Evolutionary conservation across 805 yeast species (phyloP), one percentile per base, ranked within the genome.

Genomic region (Millerago galiae): DNA sequence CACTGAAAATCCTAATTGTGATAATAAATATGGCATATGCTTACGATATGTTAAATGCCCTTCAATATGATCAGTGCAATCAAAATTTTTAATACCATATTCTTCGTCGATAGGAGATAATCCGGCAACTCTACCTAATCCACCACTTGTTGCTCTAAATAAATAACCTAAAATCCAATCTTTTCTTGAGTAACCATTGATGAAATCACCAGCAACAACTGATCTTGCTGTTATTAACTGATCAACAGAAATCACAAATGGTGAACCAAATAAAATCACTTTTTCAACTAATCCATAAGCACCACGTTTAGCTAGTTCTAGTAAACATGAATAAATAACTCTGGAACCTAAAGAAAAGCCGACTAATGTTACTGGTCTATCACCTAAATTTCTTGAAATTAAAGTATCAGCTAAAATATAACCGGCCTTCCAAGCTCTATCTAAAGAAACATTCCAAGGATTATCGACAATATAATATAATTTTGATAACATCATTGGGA

Each of bases 41-140:
- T 83, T 83, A 66, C 99, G 83, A 64, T 93, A 93, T n/a, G 84
- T 88, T 96, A 93, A 87, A 66, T 93, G 99, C 1, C 99, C 99
- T 46, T 84, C 89, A 4, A 91, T 96, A 41, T 71, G 54, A 15
- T 81, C 88, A 0, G 98, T 85, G 55, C 95, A 87, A 57, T 93
- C 95, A 48, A 83, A 72, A 61, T 91, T 91, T 50, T 89, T 95
- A 26, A 93, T 70, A 0, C 82, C 85, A 18, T 74, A 70, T 16
- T 77, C 65, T 37, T 63, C 68, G 41, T 77, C 81, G 30, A 91
- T 74, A 5, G 90, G 82, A 0, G 95, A 81, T 25, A 93, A 69
- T 0, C 99, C 99, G 5, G 91, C 89, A 35, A 93, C 93, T n/a
- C 87, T 75, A 54, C 84, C 82, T 35, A 93, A 69, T 0, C 98